phyloP scores from a whole-genome alignment of 768 basidiomycete genomes.

The Pulveroboletus ravenelii region DNA sequence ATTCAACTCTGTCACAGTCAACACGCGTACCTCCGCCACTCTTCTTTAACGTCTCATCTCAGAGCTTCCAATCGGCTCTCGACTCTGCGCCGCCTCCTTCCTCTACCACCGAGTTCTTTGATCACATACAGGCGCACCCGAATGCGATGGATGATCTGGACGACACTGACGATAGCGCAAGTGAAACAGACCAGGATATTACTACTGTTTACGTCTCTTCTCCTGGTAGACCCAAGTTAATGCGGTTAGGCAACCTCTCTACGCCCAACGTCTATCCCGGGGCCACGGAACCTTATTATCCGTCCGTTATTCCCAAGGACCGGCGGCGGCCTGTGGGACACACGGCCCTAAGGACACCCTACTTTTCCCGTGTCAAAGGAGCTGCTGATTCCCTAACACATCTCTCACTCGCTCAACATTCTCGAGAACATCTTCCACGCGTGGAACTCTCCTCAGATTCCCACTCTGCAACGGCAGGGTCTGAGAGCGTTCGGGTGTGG shows the following conservation, averaged over 20 bases:
- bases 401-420: constrained; percentile 36
- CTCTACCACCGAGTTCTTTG: constrained; percentile 70
- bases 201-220: constrained; percentile 25
- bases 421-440: constrained; percentile 37
- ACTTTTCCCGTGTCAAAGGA: constrained; percentile 45
- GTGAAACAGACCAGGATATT: constrained; percentile 38
- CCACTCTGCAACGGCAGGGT: constrained; percentile 13
- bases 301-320: constrained; percentile 31
- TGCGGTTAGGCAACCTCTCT: constrained; percentile 66
- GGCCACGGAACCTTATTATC: constrained; percentile 34
- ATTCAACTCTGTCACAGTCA: constrained; percentile 22
- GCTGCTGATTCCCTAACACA: constrained; percentile 29
- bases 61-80: constrained; percentile 40
- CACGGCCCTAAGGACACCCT: constrained; percentile 38
- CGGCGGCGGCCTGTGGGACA: constrained; percentile 52
- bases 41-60: constrained; percentile 44
- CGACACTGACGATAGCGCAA: constrained; percentile 44
- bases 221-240: constrained; percentile 40
- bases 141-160: constrained; percentile 74
- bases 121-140: constrained; percentile 62
- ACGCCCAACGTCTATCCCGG: constrained; percentile 55
- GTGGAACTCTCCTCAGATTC: constrained; percentile 7
- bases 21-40: constrained; percentile 22
- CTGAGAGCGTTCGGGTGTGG: constrained; percentile 27
- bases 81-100: constrained; percentile 62